Percentiles rank a stretch among this genome's conserved stretches.
phyloP scores from a whole-genome alignment of 2,329 filamentous ascomycete species.

The Colletotrichum liaoningense region DNA sequence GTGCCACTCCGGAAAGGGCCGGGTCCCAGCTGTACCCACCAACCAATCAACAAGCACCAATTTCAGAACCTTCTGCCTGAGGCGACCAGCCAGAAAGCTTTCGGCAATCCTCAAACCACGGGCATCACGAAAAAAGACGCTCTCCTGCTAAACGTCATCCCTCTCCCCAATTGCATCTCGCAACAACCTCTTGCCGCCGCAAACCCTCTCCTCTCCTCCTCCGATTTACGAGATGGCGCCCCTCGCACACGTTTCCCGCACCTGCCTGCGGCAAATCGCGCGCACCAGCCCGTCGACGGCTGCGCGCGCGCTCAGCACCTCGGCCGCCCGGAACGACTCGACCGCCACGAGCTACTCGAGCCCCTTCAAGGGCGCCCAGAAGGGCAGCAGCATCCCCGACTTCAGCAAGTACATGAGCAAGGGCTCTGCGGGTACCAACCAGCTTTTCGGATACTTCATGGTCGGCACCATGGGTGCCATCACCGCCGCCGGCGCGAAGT shows the following conservation, averaged over 20 bases:
- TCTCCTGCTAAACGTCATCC: slow-evolving; percentile 36
- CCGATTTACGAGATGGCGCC: slow-evolving; percentile 68
- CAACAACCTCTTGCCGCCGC: slow-evolving; percentile 19
- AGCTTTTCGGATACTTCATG: slow-evolving; percentile 98
- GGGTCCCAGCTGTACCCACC: slow-evolving; percentile 35
- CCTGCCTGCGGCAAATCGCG: slow-evolving; percentile 71
- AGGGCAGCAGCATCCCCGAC: slow-evolving; percentile 81
- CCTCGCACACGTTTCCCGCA: slow-evolving; percentile 75
- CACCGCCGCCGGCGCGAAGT: slow-evolving; percentile 94
- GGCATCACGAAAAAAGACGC: slow-evolving; percentile 39
- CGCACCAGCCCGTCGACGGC: slow-evolving; percentile 51
- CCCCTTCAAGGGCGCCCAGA: slow-evolving; percentile 72
- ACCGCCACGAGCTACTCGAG: slow-evolving; percentile 64
- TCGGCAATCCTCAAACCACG: slow-evolving; percentile 44
- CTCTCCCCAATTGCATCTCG: slow-evolving; percentile 36
- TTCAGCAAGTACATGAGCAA: slow-evolving; percentile 89
- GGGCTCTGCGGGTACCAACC: slow-evolving; percentile 76
- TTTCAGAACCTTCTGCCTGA: slow-evolving; percentile 53
- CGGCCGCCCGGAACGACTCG: slow-evolving; percentile 59
- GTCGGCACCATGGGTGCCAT: slow-evolving; percentile 94
- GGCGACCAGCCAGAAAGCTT: slow-evolving; percentile 36
- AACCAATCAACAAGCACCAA: slow-evolving; percentile 59
- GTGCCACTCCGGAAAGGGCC: slow-evolving; percentile 36
- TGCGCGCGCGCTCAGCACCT: slow-evolving; percentile 68
- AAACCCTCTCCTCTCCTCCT: slow-evolving; percentile 35